phyloP scores from a whole-genome alignment of 192 early-diverging fungal genomes.

The Haplosporangium gracile region DNA sequence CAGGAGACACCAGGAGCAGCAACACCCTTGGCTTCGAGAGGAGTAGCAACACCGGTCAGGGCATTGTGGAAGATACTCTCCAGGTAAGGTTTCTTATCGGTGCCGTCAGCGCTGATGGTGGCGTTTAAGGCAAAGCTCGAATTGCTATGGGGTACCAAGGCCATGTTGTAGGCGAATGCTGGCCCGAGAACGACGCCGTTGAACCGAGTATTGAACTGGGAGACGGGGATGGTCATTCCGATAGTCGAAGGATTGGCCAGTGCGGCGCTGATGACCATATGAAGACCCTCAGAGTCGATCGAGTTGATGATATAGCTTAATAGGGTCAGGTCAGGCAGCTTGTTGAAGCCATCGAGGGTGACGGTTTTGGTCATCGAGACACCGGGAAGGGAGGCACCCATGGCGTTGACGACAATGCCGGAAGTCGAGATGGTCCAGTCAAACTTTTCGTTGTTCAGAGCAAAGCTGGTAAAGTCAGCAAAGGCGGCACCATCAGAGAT shows the following conservation, averaged over 20 bases:
- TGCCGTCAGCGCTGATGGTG: slow-evolving; percentile 13
- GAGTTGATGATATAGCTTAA: slow-evolving; percentile 30
- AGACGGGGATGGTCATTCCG: slow-evolving; percentile 45
- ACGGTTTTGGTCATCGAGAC: slow-evolving; percentile 62
- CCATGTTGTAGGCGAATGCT: slow-evolving; percentile 13
- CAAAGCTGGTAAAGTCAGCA: slow-evolving; percentile 55
- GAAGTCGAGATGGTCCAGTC: slow-evolving; percentile 59
- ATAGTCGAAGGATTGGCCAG: slow-evolving; percentile 53
- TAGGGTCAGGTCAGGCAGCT: slow-evolving; percentile 31
- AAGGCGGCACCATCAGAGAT: slow-evolving; percentile 50
- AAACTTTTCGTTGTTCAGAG: slow-evolving; percentile 59
- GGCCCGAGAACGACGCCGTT: slow-evolving; percentile 33
- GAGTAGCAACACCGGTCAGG: slow-evolving; percentile 15
- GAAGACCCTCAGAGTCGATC: slow-evolving; percentile 33
- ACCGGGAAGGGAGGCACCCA: slow-evolving; percentile 59
- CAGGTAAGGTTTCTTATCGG: slow-evolving; percentile 9
- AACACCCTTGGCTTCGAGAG: slow-evolving; percentile 10
- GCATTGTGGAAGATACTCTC: slow-evolving; percentile 25
- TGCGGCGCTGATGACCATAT: slow-evolving; percentile 35
- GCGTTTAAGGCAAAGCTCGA: slow-evolving; percentile 30
- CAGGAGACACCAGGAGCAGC: slow-evolving; percentile 45
- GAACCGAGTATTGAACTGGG: slow-evolving; percentile 37
- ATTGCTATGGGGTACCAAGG: too few relatives aligned
- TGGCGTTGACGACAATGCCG: slow-evolving; percentile 58
- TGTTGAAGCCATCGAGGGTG: slow-evolving; percentile 59